Base-by-base conservation (phyloP, 2,329 filamentous ascomycete species). In the Pseudogymnoascus sp. region DNA sequence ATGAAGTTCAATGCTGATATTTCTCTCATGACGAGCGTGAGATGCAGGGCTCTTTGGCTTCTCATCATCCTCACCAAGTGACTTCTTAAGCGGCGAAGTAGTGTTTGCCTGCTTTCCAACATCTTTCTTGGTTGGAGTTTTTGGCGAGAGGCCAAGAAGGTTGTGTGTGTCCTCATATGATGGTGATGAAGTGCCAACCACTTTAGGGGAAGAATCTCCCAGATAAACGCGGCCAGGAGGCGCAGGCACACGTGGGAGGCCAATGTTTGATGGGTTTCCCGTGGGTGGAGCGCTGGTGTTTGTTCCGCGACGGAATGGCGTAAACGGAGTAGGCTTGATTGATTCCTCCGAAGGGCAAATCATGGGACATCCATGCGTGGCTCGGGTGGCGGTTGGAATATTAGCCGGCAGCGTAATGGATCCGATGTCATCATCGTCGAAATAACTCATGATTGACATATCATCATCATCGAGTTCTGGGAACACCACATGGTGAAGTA, bases 141-240 rank as follows among this genome's bases (percentile, higher is more conserved):
- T 18, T 14, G 28, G 43, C 1, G 37, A 63, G n/a, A 66, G 60
- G n/a, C 64, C 63, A 25, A 66, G 53, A 14, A 67, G 60, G n/a
- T 67, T 63, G 9, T 61, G 50, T 5, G 66, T 65, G 41, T 68
- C 65, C 18, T 60, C 64, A 57, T 67, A 65, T 8, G 65, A 64
- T 20, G 63, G 64, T 2, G 64, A 61, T n/a, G 59, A 59, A 61
- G 53, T 63, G 61, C 38, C 62, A 59, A 25, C 6, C 39, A 25
- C 62, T 64, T 9, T 58, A 59, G 39, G 43, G 7, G 9, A 62
- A 14, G 28, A 39, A 41, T 43, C 38, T 11, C 12, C 50, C 22
- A 12, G 60, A 33, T 28, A 60, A 57, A 22, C 39, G 43, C 43
- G 60, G 60, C 14, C 59, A 14, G 15, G 59, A n/a, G n/a, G 64